Base-by-base conservation (phyloP, 2,329 filamentous ascomycete genomes). In the Stemphylium vesicarium region DNA sequence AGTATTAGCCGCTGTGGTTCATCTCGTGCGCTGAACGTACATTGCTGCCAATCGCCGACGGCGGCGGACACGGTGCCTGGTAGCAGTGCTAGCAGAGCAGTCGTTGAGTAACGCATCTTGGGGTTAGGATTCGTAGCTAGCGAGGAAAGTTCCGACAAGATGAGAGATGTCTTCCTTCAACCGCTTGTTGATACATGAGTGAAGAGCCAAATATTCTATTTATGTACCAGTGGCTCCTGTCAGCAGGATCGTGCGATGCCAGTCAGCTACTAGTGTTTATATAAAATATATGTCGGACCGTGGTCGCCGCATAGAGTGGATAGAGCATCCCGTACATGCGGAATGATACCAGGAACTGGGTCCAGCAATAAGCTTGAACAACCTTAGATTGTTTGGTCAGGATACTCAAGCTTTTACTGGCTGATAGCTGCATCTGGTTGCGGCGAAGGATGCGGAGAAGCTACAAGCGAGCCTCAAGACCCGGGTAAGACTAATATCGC, bases 31-130 rank as follows among this genome's bases (percentile, higher is more conserved):
- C 9, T 9, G 9, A 4, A 52, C 60, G 7, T 67, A 75, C 72
- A 75, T 64, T 75, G 72, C 50, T 70, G 68, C 68, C 69, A 75
- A 43, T 71, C 69, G 15, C 57, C 57, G 10, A 70, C 62, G 3
- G 60, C 61, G 8, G 71, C 72, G 37, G 59, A 62, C 13, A 63
- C 64, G 13, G 64, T 60, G 32, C 66, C 54, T 8, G 60, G 57
- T 12, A 75, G 43, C 18, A 70, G n/a, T 12, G 62, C 64, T 12
- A 75, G 8, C 5, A 64, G 45, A 31, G 50, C 50, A 4, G 64
- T 48, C 5, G 54, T 50, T 11, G 64, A 56, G 38, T 50, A 52
- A 60, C 60, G 59, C 71, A 75, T 74, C 11, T 53, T 61, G 47
- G 44, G n/a, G 15, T 22, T 15, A 32, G 24, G 22, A 24, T 24